These are phyloP conservation scores for Tephrocybe sp. DNA, from an alignment of 768 basidiomycete genomes.

Conservation along the genomic window DNA sequence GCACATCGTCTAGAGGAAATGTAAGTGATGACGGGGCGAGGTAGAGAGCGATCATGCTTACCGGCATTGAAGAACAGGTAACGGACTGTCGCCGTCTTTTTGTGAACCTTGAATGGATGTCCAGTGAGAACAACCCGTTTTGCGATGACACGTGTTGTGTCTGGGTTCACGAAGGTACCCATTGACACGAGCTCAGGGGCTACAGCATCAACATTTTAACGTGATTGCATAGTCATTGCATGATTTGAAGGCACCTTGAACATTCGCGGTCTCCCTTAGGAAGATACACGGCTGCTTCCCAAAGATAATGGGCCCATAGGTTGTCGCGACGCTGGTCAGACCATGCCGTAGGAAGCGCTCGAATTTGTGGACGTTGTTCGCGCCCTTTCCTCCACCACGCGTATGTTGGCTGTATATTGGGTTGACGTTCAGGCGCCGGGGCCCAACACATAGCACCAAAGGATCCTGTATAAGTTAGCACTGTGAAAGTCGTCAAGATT, in stretches of 20 bases:
- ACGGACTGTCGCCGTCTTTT: constrained; percentile 93
- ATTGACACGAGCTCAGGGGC: constrained; percentile 85
- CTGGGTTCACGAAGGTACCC: constrained; percentile 85
- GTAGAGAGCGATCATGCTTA: constrained; percentile 27
- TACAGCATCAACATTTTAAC: constrained; percentile 25
- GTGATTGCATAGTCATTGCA: not conserved
- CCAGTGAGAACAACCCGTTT: constrained; percentile 96
- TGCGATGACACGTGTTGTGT: constrained; percentile 87
- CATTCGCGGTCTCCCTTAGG: constrained; percentile 66
- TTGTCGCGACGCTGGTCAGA: constrained; percentile 77
- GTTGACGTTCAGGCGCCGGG: constrained; percentile 79
- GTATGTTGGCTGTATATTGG: constrained; percentile 94
- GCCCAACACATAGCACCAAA: constrained; percentile 85
- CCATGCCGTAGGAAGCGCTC: constrained; percentile 89
- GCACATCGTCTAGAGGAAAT: constrained; percentile 66
- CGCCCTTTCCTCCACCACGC: constrained; percentile 84
- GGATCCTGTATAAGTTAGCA: constrained; percentile 60
- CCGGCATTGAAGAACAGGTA: constrained; percentile 98
- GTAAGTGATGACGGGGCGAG: constrained; percentile 10
- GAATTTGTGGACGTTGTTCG: constrained; percentile 97
- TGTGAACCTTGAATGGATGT: constrained; percentile 96
- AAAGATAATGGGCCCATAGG: constrained; percentile 86
- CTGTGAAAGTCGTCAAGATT: not conserved
- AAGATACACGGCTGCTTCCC: constrained; percentile 82
- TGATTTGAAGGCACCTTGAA: constrained; percentile 49